Evolutionary conservation across 306 rosid species (phyloP).

Genomic region (Phaseolus lunatus): DNA sequence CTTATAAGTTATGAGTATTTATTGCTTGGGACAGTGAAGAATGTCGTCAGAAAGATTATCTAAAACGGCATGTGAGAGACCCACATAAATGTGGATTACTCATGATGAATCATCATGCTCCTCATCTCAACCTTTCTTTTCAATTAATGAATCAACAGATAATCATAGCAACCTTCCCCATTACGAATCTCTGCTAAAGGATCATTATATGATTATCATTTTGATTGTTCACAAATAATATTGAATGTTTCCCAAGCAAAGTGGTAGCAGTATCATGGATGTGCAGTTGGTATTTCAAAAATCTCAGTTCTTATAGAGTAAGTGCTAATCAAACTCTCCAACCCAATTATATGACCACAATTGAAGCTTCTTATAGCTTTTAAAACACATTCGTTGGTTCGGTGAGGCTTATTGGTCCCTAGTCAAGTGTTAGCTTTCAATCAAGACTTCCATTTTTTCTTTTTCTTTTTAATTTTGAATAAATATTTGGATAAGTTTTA

Average conservation of each 20-base stretch:
- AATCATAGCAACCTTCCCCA: conserved; percentile 19
- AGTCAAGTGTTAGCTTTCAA: conserved; percentile 12
- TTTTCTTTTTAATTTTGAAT: too few species aligned
- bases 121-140: conserved; percentile 4
- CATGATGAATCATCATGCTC: conserved; percentile 1
- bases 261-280: conserved; percentile 25
- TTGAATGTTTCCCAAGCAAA: conserved; percentile 26
- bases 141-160: not conserved
- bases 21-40: not conserved
- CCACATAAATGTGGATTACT: conserved; percentile 5
- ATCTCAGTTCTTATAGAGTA: conserved; percentile 20
- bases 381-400: conserved; percentile 32
- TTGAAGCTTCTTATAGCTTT: conserved; percentile 6
- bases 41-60: conserved; percentile 23
- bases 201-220: not conserved
- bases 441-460: too few species aligned
- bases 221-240: not conserved
- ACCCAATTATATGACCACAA: not conserved
- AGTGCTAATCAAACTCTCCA: conserved; percentile 32
- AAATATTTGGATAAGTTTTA: too few species aligned
- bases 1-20: not conserved
- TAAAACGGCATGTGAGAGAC: conserved; percentile 27
- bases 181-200: conserved; percentile 20
- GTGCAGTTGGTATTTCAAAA: conserved; percentile 32
- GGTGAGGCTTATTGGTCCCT: conserved; percentile 11